These are phyloP conservation scores for Ophiorrhiza pumila DNA, from an alignment of 257 asterid species.

Conservation along the genomic window DNA sequence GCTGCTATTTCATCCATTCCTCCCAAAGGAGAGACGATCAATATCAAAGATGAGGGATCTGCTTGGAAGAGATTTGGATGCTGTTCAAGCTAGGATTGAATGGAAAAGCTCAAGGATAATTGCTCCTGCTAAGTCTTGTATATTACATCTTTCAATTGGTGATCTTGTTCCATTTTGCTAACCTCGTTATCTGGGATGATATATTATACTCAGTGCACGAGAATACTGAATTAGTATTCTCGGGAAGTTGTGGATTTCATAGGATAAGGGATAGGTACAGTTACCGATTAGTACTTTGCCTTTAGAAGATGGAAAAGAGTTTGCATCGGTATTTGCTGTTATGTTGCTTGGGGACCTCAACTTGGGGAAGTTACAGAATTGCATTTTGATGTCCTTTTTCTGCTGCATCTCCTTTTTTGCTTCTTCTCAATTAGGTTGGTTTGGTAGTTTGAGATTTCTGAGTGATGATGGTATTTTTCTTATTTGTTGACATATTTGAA, in stretches of 20 bases:
- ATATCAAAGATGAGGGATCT: conserved; percentile 19
- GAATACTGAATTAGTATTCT: neutral
- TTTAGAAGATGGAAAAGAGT: neutral
- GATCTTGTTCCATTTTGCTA: neutral
- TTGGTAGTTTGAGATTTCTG: neutral
- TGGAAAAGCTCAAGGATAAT: conserved; percentile 2
- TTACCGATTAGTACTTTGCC: neutral
- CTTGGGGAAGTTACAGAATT: neutral
- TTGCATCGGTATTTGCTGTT: conserved; percentile 1
- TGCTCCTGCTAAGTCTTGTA: conserved; percentile 12
- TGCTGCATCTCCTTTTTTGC: neutral
- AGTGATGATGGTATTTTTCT: neutral
- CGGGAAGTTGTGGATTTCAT: neutral
- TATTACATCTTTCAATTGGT: neutral
- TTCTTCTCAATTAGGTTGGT: neutral
- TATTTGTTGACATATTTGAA: neutral
- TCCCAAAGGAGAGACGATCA: conserved; percentile 22
- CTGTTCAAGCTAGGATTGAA: conserved; percentile 23
- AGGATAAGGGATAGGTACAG: conserved; percentile 6
- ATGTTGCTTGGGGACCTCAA: neutral
- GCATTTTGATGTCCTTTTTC: neutral
- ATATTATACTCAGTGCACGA: neutral
- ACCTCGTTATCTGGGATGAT: conserved; percentile 8
- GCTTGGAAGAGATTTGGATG: conserved; percentile 19
- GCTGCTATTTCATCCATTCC: conserved; percentile 22